Conservation (phyloP, 352 stramenopile species). For the Pythium aquatile region DNA sequence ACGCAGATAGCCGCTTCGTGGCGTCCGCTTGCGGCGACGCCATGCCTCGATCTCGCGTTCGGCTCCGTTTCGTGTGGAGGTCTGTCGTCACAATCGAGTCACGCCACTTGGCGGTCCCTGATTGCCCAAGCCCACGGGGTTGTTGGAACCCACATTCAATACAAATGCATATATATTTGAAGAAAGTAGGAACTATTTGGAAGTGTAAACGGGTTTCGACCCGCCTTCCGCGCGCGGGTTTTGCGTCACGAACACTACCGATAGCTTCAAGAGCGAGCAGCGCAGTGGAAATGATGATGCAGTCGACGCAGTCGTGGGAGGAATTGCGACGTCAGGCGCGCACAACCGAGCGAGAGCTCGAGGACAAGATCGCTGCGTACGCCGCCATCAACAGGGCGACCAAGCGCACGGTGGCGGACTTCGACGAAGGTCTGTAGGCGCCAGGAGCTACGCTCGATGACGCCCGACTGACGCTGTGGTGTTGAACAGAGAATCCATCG, state of each 20-base stretch:
- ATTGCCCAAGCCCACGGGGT: slow-evolving; percentile 24
- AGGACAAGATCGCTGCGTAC: slow-evolving; percentile 81
- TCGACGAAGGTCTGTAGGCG: slow-evolving; percentile 58
- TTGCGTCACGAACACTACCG: neutral
- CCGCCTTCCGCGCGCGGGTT: neutral
- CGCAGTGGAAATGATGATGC: slow-evolving; percentile 46
- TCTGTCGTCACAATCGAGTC: neutral
- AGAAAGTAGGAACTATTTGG: neutral
- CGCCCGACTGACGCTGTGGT: neutral
- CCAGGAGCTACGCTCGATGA: neutral
- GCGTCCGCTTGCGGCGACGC: slow-evolving; percentile 12
- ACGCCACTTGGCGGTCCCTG: slow-evolving; percentile 25
- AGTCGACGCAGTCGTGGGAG: slow-evolving; percentile 67
- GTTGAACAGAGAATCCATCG: slow-evolving; percentile 59
- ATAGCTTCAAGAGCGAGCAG: slow-evolving; percentile 20
- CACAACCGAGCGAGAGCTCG: slow-evolving; percentile 68
- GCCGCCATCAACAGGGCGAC: slow-evolving; percentile 55
- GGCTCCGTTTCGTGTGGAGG: slow-evolving; percentile 2
- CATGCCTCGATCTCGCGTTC: neutral
- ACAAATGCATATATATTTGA: slow-evolving; percentile 4
- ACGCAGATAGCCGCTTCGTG: slow-evolving; percentile 27
- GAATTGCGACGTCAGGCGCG: slow-evolving; percentile 68
- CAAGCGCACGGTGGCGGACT: slow-evolving; percentile 34
- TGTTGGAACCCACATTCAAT: slow-evolving; percentile 1
- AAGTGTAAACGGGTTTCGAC: slow-evolving; percentile 4